These are phyloP conservation scores for Melanopsichium pennsylvanicum DNA, from an alignment of 1,284 basidiomycete species.

Conservation along the genomic window DNA sequence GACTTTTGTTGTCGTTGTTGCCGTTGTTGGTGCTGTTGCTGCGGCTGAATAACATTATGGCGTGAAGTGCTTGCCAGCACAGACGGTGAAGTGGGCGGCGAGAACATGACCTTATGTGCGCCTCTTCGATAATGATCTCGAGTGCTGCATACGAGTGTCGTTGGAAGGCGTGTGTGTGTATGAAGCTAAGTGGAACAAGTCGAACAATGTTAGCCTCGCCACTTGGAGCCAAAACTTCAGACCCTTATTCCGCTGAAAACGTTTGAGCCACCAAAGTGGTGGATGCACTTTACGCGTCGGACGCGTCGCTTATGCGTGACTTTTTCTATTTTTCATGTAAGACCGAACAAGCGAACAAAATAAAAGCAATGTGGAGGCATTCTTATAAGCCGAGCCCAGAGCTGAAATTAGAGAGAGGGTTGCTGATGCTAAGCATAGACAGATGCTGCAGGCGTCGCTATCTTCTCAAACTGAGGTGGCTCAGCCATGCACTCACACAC, in stretches of 20 bases:
- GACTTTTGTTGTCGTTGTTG: constrained; percentile 26
- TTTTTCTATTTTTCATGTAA: no score
- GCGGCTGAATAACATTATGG: constrained; percentile 36
- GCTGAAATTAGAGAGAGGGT: no score
- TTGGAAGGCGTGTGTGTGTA: background rate
- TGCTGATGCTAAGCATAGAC: constrained; percentile 16
- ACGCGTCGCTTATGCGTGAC: constrained; percentile 16
- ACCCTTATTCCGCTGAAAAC: no score
- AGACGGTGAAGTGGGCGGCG: constrained; percentile 33
- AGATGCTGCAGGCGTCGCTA: no score
- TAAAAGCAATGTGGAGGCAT: no score
- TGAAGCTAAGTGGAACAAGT: background rate
- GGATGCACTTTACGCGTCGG: constrained; percentile 27
- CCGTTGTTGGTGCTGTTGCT: background rate
- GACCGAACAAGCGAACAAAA: background rate
- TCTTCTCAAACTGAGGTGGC: no score
- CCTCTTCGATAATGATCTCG: background rate
- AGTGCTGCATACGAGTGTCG: background rate
- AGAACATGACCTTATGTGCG: constrained; percentile 15
- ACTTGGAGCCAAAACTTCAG: background rate
- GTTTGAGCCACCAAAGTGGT: no score
- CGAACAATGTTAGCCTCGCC: background rate
- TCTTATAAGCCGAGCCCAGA: no score
- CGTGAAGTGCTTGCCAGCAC: constrained; percentile 44
- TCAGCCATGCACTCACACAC: no score